These are phyloP conservation scores for Lachnum nothofagi DNA, from an alignment of 2,329 filamentous ascomycete genomes.

Conservation along the genomic window DNA sequence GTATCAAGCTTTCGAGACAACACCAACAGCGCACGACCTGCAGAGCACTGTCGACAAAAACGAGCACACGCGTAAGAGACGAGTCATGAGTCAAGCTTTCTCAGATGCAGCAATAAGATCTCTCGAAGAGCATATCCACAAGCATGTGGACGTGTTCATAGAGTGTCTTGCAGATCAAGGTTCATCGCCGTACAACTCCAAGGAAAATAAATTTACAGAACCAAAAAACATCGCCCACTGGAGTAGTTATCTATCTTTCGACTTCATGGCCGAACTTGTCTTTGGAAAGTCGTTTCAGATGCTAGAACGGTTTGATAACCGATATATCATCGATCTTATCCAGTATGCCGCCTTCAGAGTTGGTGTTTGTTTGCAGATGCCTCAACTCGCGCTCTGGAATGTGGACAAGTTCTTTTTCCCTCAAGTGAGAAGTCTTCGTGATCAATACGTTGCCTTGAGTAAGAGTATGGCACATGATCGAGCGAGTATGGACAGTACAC, in stretches of 20 bases:
- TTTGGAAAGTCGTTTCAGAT: conserved; percentile 45
- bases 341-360: conserved; percentile 52
- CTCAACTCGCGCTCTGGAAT: not conserved
- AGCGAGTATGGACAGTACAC: not conserved
- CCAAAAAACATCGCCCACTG: not conserved
- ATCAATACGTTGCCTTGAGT: not conserved
- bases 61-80: not conserved
- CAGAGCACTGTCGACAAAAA: not conserved
- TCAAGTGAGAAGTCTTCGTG: not conserved
- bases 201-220: not conserved
- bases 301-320: conserved; percentile 45
- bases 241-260: not conserved
- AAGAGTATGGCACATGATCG: not conserved
- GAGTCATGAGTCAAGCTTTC: not conserved
- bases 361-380: not conserved
- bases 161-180: not conserved
- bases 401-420: not conserved
- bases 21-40: not conserved
- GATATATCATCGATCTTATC: conserved; percentile 62
- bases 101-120: not conserved
- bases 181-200: not conserved
- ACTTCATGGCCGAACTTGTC: conserved; percentile 39
- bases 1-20: not conserved
- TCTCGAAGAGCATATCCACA: not conserved
- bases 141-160: not conserved